Base-by-base conservation (phyloP, 169 alveolate species). In the Plasmodium gallinaceum region DNA sequence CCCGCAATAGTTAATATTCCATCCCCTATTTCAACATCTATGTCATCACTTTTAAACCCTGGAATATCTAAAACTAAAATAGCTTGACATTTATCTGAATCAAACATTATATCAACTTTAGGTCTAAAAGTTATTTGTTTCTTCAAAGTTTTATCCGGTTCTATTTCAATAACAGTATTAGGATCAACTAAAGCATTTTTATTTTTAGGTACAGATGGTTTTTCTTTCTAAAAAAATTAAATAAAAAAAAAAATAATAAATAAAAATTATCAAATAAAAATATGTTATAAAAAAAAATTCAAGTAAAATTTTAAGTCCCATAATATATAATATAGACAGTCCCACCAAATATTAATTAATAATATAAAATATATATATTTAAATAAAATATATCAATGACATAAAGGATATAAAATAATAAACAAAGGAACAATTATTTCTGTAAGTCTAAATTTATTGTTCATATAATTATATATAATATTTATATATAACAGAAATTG, bases 1-100 rank as follows among this genome's bases (percentile, higher is more conserved):
- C 96, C 95, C 42, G 88, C 45, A 0, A 94, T 73, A 51, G 86
- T 88, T 54, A 94, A 52, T 74, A 92, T 93, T n/a, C 96, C 96
- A 45, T 54, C 91, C 0, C 96, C 96, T n/a, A 92, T 57, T 52
- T 92, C 93, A 9, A 94, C 93, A 16, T 85, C 94, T 61, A 94
- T 94, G 70, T 94, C 96, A 45, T 75, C 80, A 68, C 61, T 64
- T 62, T 88, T 75, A 88, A 94, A 94, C 20, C 96, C 96, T 10
- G 96, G 96, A 14, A 94, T 88, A 62, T 94, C 96, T 92, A 94
- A 87, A 68, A 94, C 92, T 26, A 91, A 45, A 37, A 94, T 95
- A 18, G 93, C 71, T 62, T 66, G 66, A 69, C 91, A 91, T 58
- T 45, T 83, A 65, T 92, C 95, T 22, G 94, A 88, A 46, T 94